Percentiles rank a stretch among this genome's conserved stretches.
phyloP scores from a whole-genome alignment of 106 monocot species.

The Alisma plantagoaquatica region DNA sequence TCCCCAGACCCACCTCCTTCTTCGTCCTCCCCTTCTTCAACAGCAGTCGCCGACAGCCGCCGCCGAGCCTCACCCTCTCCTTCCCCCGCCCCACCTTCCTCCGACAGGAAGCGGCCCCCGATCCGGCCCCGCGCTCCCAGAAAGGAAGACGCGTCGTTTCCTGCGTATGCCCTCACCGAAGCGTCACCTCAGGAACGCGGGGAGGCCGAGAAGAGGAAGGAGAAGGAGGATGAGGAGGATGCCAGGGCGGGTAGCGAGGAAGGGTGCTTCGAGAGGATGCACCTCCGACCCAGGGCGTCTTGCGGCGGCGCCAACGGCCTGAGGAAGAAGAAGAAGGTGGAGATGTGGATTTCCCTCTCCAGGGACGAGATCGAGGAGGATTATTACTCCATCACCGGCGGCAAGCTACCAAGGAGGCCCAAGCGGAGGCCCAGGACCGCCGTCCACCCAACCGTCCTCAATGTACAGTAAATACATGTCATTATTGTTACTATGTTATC shows the following conservation, averaged over 20 bases:
- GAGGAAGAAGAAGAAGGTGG: constrained; percentile 4
- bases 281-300: too few species aligned
- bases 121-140: neutral
- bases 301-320: constrained; percentile 1
- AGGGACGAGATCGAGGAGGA: constrained; percentile 47
- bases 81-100: neutral
- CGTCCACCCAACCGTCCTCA: constrained; percentile 8
- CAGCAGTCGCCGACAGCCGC: too few species aligned
- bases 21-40: too few species aligned
- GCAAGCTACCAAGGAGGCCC: constrained; percentile 22
- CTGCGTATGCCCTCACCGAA: too few species aligned
- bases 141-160: constrained; percentile 1
- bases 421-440: constrained; percentile 6
- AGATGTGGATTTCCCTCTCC: constrained; percentile 19
- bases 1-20: neutral
- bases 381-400: constrained; percentile 17
- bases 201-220: neutral
- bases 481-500: too few species aligned
- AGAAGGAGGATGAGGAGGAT: neutral
- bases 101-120: neutral
- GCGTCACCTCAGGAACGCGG: too few species aligned
- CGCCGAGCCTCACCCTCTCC: neutral
- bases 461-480: too few species aligned
- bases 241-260: neutral
- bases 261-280: constrained; percentile 13